Conservation (phyloP, 495 filamentous ascomycete genomes). For the Penicillium cataractarum region DNA sequence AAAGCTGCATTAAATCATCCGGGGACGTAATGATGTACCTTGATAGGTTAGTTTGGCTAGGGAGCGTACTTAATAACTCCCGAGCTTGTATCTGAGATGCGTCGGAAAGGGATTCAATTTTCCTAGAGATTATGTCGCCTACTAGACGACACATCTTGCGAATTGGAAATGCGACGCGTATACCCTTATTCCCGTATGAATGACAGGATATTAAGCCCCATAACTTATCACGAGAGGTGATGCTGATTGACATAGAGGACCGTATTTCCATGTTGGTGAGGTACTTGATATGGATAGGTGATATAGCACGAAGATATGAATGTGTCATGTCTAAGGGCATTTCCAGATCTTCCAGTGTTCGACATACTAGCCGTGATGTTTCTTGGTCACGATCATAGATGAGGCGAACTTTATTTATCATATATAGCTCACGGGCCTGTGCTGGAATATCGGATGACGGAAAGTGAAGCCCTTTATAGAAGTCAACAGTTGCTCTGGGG, state of each 20-base stretch:
- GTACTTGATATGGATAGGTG: conserved; percentile 90
- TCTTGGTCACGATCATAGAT: conserved; percentile 42
- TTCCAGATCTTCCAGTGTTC: conserved; percentile 72
- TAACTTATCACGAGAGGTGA: conserved; percentile 78
- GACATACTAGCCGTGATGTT: conserved; percentile 78
- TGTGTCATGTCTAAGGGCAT: conserved; percentile 81
- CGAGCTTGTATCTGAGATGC: conserved; percentile 72
- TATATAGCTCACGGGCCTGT: conserved; percentile 78
- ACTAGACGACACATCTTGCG: conserved; percentile 93
- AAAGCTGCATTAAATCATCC: conserved; percentile 81
- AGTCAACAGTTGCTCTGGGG: conserved; percentile 72
- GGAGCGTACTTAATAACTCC: conserved; percentile 53
- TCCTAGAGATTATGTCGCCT: conserved; percentile 82
- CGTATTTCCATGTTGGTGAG: conserved; percentile 87
- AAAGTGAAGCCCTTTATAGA: conserved; percentile 91
- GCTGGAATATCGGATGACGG: conserved; percentile 89
- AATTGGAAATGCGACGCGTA: conserved; percentile 89
- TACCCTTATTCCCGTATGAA: conserved; percentile 76
- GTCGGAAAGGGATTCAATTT: conserved; percentile 88
- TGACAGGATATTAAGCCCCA: conserved; percentile 93
- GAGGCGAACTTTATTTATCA: conserved; percentile 54
- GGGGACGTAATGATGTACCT: conserved; percentile 92
- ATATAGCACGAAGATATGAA: conserved; percentile 79
- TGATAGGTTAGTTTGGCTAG: conserved; percentile 79
- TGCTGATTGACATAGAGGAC: conserved; percentile 92